Conservation (phyloP, 306 rosid species). For the Abrus pulchellus region DNA sequence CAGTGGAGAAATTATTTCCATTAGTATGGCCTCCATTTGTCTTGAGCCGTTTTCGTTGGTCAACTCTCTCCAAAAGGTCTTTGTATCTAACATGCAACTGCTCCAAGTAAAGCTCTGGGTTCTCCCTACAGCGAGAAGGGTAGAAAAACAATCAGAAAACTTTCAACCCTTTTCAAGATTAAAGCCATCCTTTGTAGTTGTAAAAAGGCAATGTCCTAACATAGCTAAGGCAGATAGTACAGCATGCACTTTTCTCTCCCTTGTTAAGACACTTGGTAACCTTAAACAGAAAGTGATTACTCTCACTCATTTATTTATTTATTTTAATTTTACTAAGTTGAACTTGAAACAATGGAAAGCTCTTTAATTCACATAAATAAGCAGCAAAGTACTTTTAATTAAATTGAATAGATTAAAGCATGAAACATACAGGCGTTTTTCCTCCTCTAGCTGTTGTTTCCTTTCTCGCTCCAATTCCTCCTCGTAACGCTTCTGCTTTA, state of each 20-base stretch:
- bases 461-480: slow-evolving; percentile 81
- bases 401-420: slow-evolving; percentile 19
- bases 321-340: not conserved
- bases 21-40: slow-evolving; percentile 53
- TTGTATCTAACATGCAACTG: slow-evolving; percentile 77
- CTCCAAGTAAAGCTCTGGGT: slow-evolving; percentile 87
- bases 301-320: not conserved
- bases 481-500: slow-evolving; percentile 85
- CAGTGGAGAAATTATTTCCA: slow-evolving; percentile 50
- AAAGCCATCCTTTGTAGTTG: slow-evolving; percentile 23
- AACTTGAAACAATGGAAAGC: slow-evolving; percentile 3
- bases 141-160: not conserved
- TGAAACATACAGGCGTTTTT: slow-evolving; percentile 74
- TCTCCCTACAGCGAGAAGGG: slow-evolving; percentile 64
- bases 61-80: slow-evolving; percentile 70
- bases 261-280: not conserved
- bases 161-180: slow-evolving; percentile 38
- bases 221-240: slow-evolving; percentile 1
- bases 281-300: slow-evolving; percentile 8
- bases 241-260: slow-evolving; percentile 4
- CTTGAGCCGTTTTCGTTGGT: slow-evolving; percentile 55
- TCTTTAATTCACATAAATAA: slow-evolving; percentile 26
- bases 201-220: slow-evolving; percentile 32
- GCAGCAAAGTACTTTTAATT: slow-evolving; percentile 14
- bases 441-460: slow-evolving; percentile 82